Evolutionary conservation across 2,329 filamentous ascomycete species (phyloP).

Genomic region (Dryadomyces quercivorus): DNA sequence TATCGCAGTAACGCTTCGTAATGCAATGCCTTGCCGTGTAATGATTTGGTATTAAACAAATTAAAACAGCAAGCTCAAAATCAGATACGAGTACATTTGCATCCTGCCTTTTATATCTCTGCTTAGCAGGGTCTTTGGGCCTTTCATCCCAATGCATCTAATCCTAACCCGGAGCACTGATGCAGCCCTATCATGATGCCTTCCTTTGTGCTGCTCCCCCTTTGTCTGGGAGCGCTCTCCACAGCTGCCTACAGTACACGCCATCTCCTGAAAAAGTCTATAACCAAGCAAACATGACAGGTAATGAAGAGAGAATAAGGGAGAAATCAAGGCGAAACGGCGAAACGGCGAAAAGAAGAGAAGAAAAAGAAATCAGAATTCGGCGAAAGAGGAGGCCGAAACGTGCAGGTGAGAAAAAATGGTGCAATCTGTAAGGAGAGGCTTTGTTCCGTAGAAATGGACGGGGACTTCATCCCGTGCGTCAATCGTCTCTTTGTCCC

Average conservation of each 20-base stretch:
- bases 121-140: background rate
- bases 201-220: background rate
- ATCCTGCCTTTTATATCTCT: background rate
- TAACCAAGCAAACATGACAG: background rate
- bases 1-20: no score
- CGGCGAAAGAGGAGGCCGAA: background rate
- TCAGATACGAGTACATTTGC: background rate
- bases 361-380: background rate
- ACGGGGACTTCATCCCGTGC: background rate
- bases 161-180: background rate
- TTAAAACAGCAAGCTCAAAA: background rate
- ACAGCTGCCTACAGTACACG: background rate
- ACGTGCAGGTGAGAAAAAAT: background rate
- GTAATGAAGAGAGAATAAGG: background rate
- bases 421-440: background rate
- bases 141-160: background rate
- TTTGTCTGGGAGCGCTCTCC: background rate
- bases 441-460: no score
- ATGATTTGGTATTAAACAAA: background rate
- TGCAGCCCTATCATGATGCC: background rate
- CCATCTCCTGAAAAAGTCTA: background rate
- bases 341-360: background rate
- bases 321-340: no score
- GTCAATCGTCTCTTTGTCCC: constrained; percentile 26
- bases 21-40: no score